These are phyloP conservation scores for Beauveria scarabaeidicola DNA, from an alignment of 2,329 filamentous ascomycete genomes.

Conservation along the genomic window DNA sequence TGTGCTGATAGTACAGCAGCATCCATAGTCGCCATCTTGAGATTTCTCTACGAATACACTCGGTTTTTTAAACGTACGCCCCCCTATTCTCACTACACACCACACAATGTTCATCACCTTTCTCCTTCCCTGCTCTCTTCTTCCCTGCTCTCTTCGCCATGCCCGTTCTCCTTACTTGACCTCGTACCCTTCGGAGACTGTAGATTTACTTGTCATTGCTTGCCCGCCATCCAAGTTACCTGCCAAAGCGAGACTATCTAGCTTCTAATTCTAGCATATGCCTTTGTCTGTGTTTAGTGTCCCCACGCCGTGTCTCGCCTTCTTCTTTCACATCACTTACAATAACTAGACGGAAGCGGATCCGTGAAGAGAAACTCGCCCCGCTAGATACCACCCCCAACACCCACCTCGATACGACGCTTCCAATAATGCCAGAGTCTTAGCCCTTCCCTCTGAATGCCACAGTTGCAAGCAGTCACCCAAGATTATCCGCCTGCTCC, in stretches of 20 bases:
- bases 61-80: not conserved
- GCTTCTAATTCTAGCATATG: not conserved
- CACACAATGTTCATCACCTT: not conserved
- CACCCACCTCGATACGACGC: constrained; percentile 1
- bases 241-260: not conserved
- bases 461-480: not conserved
- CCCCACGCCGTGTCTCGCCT: not conserved
- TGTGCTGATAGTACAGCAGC: not conserved
- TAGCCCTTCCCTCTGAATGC: not conserved
- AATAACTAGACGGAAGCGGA: constrained; percentile 7
- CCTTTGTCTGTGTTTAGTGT: not conserved
- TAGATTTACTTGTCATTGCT: not conserved
- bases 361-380: constrained; percentile 3
- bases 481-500: not conserved
- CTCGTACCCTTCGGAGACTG: not conserved
- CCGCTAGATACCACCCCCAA: constrained; percentile 6
- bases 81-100: too few species aligned
- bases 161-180: too few species aligned
- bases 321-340: not conserved
- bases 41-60: not conserved
- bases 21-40: not conserved
- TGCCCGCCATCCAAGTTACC: not conserved
- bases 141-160: not conserved
- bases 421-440: constrained; percentile 1
- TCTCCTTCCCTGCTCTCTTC: not conserved